These are phyloP conservation scores for Fusarium drepaniforme DNA, from an alignment of 2,329 filamentous ascomycete species.

Conservation along the genomic window DNA sequence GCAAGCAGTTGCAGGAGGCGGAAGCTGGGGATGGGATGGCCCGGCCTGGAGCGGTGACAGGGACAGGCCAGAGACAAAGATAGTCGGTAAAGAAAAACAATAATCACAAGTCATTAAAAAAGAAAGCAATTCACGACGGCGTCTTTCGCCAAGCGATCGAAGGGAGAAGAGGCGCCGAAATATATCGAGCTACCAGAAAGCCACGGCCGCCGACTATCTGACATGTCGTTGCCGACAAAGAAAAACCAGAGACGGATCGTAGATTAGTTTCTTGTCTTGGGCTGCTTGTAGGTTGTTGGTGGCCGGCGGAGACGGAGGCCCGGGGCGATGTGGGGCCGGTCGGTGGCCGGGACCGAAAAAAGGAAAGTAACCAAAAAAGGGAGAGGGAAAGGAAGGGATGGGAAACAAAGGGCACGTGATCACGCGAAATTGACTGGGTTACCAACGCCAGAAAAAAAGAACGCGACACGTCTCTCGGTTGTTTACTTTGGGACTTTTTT, in stretches of 20 bases:
- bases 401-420: conserved; percentile 34
- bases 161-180: conserved; percentile 28
- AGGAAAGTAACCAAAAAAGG: conserved; percentile 4
- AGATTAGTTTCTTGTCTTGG: conserved; percentile 31
- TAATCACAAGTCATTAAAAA: conserved; percentile 2
- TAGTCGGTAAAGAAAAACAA: conserved; percentile 19
- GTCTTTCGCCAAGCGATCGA: conserved; percentile 12
- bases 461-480: conserved; percentile 40
- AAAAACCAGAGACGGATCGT: conserved; percentile 33
- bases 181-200: conserved; percentile 15
- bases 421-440: conserved; percentile 24
- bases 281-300: conserved; percentile 1
- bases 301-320: conserved; percentile 19
- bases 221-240: conserved; percentile 29
- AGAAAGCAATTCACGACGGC: conserved; percentile 12
- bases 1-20: conserved; percentile 16
- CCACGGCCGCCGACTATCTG: conserved; percentile 16
- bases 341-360: conserved; percentile 10
- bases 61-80: conserved; percentile 28
- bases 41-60: conserved; percentile 24
- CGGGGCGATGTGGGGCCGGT: conserved; percentile 31
- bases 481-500: conserved; percentile 40
- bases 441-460: background rate
- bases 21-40: conserved; percentile 28
- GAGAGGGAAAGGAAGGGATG: background rate